A percentile compares a stretch with the other conserved stretches of the same genome.
These are phyloP conservation scores for Iodosphaeria phyllophila DNA, from an alignment of 2,329 filamentous ascomycete species.

Conservation along the genomic window DNA sequence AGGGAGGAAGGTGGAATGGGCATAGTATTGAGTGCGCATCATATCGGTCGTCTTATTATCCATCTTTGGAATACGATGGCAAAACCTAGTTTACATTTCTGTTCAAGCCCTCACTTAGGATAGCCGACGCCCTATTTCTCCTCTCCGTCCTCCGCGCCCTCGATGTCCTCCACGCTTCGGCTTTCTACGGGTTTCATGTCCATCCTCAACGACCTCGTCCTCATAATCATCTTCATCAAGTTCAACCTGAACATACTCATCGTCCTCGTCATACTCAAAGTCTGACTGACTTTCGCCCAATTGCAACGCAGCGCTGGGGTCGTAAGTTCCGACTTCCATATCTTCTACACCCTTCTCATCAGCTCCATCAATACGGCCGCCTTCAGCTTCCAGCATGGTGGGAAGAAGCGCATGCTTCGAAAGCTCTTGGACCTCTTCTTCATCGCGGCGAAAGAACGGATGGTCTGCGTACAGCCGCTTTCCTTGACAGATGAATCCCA, in stretches of 20 bases:
- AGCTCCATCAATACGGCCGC: constrained; percentile 3
- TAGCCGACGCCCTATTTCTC: no score
- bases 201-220: no score
- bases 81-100: no score
- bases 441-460: constrained; percentile 25
- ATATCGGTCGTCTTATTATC: no score
- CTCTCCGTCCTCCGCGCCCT: no score
- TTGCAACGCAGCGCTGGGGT: constrained; percentile 5
- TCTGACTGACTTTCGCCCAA: constrained; percentile 5
- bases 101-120: no score
- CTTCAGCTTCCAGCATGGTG: no score
- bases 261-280: constrained; percentile 9
- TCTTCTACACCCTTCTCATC: constrained; percentile 4
- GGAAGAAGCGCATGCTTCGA: constrained; percentile 4
- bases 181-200: no score
- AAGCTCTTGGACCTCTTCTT: constrained; percentile 1
- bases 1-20: no score
- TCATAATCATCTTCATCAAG: constrained; percentile 2
- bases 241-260: constrained; percentile 4
- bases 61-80: no score
- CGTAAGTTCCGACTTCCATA: constrained; percentile 8
- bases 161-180: no score
- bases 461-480: constrained; percentile 26
- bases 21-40: no score
- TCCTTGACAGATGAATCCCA: constrained; percentile 35